Evolutionary conservation across 768 basidiomycete species (phyloP).

Genomic region (Mrakia blollopis): DNA sequence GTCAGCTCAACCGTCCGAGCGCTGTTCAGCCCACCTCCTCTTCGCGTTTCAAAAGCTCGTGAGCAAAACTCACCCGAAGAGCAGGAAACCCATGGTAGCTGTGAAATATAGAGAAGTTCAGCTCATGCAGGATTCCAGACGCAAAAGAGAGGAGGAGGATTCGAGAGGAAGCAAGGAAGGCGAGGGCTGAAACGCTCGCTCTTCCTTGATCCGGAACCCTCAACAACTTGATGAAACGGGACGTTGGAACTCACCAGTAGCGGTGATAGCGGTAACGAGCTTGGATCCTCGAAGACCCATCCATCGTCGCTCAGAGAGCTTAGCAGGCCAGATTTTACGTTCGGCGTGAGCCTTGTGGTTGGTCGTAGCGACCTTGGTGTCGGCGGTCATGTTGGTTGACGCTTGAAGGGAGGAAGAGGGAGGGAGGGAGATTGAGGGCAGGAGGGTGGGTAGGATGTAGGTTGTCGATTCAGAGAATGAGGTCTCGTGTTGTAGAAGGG

Average conservation of each 20-base stretch:
- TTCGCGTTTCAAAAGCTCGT: background rate
- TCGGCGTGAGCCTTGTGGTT: background rate
- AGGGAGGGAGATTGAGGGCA: background rate
- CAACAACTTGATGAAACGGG: no score
- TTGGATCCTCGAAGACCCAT: slow-evolving; percentile 29
- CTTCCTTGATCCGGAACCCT: no score
- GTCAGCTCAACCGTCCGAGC: background rate
- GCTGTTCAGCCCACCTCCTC: background rate
- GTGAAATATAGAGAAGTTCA: no score
- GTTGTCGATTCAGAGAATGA: no score
- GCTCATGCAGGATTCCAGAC: no score
- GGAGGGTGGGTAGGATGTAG: background rate
- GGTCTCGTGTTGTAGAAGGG: background rate
- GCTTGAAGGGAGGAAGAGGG: background rate
- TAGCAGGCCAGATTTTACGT: background rate
- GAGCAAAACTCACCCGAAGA: slow-evolving; percentile 25
- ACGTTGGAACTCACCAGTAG: background rate
- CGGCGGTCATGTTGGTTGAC: background rate
- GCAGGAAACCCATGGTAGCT: slow-evolving; percentile 32
- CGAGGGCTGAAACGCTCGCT: no score
- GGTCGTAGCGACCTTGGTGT: background rate
- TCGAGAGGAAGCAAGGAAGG: no score
- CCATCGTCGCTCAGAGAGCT: slow-evolving; percentile 25
- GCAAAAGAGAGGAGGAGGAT: no score
- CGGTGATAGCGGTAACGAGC: slow-evolving; percentile 29